A percentile compares a stretch with the other conserved stretches of the same genome.
phyloP scores from a whole-genome alignment of 2,329 filamentous ascomycete species.

The Sodiomyces alkalinus region DNA sequence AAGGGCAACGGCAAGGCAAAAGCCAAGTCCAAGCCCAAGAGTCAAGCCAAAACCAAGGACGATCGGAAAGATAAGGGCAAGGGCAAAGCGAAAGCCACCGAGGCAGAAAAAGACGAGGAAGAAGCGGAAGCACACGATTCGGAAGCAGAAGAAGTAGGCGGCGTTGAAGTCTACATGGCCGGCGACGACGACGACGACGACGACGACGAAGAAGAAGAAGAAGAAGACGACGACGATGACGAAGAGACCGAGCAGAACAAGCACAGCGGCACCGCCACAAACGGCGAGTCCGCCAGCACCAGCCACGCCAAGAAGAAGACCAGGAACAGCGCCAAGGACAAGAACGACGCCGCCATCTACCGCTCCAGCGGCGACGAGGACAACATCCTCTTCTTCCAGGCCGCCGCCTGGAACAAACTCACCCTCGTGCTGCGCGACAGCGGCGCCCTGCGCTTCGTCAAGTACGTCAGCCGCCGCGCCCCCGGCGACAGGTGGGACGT shows the following conservation, averaged over 20 bases:
- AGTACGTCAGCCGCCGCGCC: constrained; percentile 76
- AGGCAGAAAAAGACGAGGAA: constrained; percentile 12
- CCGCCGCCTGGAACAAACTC: constrained; percentile 72
- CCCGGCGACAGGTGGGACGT: constrained; percentile 89
- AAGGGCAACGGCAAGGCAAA: constrained; percentile 17
- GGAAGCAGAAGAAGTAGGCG: constrained; percentile 45
- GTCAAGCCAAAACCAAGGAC: constrained; percentile 15
- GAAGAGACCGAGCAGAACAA: constrained; percentile 45
- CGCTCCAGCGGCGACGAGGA: constrained; percentile 62
- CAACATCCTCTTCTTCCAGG: constrained; percentile 50
- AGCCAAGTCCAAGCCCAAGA: constrained; percentile 16
- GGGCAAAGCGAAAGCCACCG: constrained; percentile 13
- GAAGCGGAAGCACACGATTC: constrained; percentile 11
- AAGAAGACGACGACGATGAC: constrained; percentile 20
- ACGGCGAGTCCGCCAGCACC: constrained; percentile 55
- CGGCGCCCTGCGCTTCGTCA: constrained; percentile 82
- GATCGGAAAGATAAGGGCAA: constrained; percentile 17
- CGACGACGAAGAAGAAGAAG: constrained; percentile 40
- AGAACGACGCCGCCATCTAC: constrained; percentile 66
- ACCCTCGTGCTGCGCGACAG: constrained; percentile 79
- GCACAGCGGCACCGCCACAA: too few relatives aligned
- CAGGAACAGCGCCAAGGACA: too few relatives aligned
- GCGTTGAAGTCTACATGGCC: constrained; percentile 88
- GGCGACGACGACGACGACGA: constrained; percentile 67
- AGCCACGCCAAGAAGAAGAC: constrained; percentile 59